These are phyloP conservation scores for Nemania sp. DNA, from an alignment of 2,329 filamentous ascomycete species.

Conservation along the genomic window DNA sequence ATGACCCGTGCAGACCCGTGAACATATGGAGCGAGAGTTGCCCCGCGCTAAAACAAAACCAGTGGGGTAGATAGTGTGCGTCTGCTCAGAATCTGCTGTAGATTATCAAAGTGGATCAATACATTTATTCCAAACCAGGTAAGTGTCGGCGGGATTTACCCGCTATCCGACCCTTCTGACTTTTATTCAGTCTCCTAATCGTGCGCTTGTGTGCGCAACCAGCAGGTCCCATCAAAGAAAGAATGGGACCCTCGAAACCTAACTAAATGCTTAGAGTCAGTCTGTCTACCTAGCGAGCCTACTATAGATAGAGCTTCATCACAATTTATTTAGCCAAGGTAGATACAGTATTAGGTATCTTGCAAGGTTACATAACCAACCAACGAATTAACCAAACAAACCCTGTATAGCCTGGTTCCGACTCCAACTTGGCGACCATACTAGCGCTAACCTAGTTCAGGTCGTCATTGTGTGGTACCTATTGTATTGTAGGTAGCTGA, in stretches of 20 bases:
- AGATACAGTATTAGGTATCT: too few relatives aligned
- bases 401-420: not conserved
- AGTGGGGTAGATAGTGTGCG: too few relatives aligned
- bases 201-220: conserved; percentile 28
- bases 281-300: too few relatives aligned
- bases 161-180: conserved; percentile 28
- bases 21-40: conserved; percentile 9
- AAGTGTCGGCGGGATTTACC: conserved; percentile 38
- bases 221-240: not conserved
- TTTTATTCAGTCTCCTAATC: conserved; percentile 13
- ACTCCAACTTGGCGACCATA: not conserved
- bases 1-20: too few relatives aligned
- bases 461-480: too few relatives aligned
- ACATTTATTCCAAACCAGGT: too few relatives aligned
- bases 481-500: too few relatives aligned
- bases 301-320: not conserved
- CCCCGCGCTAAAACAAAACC: conserved; percentile 28
- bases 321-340: not conserved
- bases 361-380: not conserved
- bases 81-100: too few relatives aligned
- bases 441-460: not conserved
- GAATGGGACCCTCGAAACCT: not conserved
- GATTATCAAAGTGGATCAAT: too few relatives aligned
- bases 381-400: not conserved
- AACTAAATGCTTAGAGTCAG: too few relatives aligned